Evolutionary conservation across 306 rosid genomes (phyloP), one percentile per base, ranked within the genome.

Genomic region (Malus sieversii): DNA sequence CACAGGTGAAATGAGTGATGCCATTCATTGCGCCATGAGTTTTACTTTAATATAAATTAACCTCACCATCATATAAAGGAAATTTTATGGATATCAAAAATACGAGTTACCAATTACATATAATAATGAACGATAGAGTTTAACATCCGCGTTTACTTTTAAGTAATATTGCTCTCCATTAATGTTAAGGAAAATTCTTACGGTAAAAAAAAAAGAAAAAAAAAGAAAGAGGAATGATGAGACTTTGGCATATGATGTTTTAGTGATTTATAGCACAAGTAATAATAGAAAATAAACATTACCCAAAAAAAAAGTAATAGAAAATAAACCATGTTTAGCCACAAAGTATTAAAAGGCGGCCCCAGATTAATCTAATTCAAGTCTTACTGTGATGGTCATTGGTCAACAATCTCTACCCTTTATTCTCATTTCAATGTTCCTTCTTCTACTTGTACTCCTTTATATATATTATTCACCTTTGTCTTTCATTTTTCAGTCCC

Each of bases 331-430:
- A 73, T n/a, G 40, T 30, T 52, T 5, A 67, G 35, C 20, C 23
- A 2, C 11, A 53, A 78, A 83, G 80, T 80, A 84, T 65, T 69
- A 69, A 20, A 76, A 77, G 87, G 81, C 81, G 84, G 87, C 82
- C 69, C 65, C 62, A 6, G 15, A 2, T 44, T 9, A 58, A 58
- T 2, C 18, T 23, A 22, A 10, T 59, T 18, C 32, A 0, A 27
- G 18, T 14, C 35, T 12, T 61, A 57, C 2, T 58, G 13, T 29
- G 20, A 13, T 14, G 66, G 66, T 62, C 66, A 14, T 61, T 33
- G 79, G 87, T 84, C 87, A 80, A 80, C 73, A 80, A 76, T 63
- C 38, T 73, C 73, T 15, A 73, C 79, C 77, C 10, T 45, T 22
- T 62, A 5, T 48, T 3, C 53, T 57, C 27, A 7, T 57, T 73